A percentile compares a stretch with the other conserved stretches of the same genome.
Evolutionary conservation across 179 eudicot species (phyloP).

Genomic region (Monotropa hypopitys): DNA sequence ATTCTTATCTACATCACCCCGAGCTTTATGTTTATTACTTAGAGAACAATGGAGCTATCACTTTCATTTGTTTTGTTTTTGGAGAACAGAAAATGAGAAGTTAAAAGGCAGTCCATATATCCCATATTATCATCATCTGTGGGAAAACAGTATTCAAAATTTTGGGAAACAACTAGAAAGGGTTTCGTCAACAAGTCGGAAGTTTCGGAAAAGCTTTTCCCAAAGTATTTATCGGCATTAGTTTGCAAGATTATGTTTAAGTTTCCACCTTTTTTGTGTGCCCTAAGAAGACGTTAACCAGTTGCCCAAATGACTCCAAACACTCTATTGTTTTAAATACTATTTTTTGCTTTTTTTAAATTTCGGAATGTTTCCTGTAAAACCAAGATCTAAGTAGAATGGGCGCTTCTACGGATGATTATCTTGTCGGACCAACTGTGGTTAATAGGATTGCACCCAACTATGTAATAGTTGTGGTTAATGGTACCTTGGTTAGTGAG

Average conservation of each 20-base stretch:
- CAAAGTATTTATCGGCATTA: not conserved
- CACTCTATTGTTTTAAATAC: not conserved
- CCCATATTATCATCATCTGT: not conserved
- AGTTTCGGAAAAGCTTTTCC: too few species aligned
- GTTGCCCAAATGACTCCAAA: not conserved
- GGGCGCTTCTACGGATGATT: not conserved
- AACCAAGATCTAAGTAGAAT: not conserved
- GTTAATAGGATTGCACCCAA: too few species aligned
- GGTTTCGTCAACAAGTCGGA: too few species aligned
- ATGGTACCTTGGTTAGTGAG: too few species aligned
- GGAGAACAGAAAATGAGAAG: not conserved
- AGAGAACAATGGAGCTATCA: not conserved
- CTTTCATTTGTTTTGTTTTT: not conserved
- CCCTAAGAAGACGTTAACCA: not conserved
- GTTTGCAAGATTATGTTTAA: not conserved
- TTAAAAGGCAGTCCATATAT: too few species aligned
- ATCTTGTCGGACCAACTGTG: not conserved
- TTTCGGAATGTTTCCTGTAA: not conserved
- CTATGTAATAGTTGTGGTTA: too few species aligned
- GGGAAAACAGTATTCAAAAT: not conserved
- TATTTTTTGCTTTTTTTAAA: not conserved
- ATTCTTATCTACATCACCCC: not conserved
- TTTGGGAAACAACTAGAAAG: not conserved
- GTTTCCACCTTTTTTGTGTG: not conserved
- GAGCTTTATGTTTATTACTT: not conserved